phyloP scores from a whole-genome alignment of 805 yeast genomes.

The Lachancea dasiensis region DNA sequence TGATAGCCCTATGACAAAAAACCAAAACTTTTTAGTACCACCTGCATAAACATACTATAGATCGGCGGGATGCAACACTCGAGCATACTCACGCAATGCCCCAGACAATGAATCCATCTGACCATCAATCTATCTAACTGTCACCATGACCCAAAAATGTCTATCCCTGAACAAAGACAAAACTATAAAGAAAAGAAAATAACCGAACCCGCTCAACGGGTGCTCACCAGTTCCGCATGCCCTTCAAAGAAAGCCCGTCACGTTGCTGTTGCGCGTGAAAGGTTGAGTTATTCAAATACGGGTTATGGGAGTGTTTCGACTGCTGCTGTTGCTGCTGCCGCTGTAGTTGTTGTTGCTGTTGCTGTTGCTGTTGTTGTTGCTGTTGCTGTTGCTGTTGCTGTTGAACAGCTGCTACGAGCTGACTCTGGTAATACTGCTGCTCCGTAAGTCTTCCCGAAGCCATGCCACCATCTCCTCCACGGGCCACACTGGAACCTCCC shows the following conservation, averaged over 20 bases:
- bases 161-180: too few species aligned
- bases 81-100: too few species aligned
- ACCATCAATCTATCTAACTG: too few species aligned
- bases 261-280: conserved; percentile 3
- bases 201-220: too few species aligned
- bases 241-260: conserved; percentile 1
- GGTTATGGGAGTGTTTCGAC: conserved; percentile 10
- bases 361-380: conserved; percentile 18
- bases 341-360: conserved; percentile 15
- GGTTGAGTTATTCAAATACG: conserved; percentile 7
- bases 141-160: too few species aligned
- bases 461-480: background rate
- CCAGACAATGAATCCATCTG: too few species aligned
- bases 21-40: too few species aligned
- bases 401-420: conserved; percentile 10
- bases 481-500: conserved; percentile 1
- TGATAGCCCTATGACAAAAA: conserved; percentile 30
- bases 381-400: conserved; percentile 14
- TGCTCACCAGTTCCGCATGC: conserved; percentile 4
- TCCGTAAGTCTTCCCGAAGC: conserved; percentile 2
- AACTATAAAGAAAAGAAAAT: too few species aligned
- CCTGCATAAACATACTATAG: too few species aligned
- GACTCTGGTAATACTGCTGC: conserved; percentile 9
- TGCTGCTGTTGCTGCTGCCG: conserved; percentile 12
- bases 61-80: too few species aligned